phyloP scores from a whole-genome alignment of 1,284 basidiomycete genomes.

The Vanrija pseudolonga region DNA sequence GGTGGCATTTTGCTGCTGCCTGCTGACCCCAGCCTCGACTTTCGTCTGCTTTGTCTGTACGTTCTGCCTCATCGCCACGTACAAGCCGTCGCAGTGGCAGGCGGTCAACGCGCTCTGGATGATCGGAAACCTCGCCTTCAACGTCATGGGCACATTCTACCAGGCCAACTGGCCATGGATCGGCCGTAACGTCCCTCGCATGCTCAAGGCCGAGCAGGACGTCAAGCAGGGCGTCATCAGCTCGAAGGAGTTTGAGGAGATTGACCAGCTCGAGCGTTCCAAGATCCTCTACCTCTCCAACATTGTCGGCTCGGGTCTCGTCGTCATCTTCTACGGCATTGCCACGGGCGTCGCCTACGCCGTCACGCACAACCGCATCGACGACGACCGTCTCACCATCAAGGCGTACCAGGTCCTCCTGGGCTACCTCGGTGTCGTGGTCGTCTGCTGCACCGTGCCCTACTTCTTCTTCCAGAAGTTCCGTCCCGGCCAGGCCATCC shows the following conservation, averaged over 20 bases:
- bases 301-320: constrained; percentile 7
- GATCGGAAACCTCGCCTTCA: constrained; percentile 7
- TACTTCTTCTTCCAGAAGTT: constrained; percentile 16
- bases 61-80: constrained; percentile 12
- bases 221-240: constrained; percentile 11
- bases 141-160: constrained; percentile 15
- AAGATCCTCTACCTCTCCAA: constrained; percentile 15
- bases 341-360: constrained; percentile 9
- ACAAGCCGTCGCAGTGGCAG: constrained; percentile 13
- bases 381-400: not conserved
- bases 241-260: constrained; percentile 12
- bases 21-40: not conserved
- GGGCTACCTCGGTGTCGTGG: constrained; percentile 12
- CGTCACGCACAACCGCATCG: constrained; percentile 5
- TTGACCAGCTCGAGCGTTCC: constrained; percentile 16
- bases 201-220: constrained; percentile 16
- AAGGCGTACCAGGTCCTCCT: constrained; percentile 11
- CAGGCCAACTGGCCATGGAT: constrained; percentile 15
- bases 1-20: not conserved
- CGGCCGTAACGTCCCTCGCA: constrained; percentile 14
- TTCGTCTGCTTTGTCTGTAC: not conserved
- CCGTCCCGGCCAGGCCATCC: constrained; percentile 18
- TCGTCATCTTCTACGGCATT: constrained; percentile 7
- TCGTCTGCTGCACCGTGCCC: constrained; percentile 9
- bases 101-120: constrained; percentile 16